These are phyloP conservation scores for Cytospora schulzeri DNA, from an alignment of 2,329 filamentous ascomycete genomes.

Conservation along the genomic window DNA sequence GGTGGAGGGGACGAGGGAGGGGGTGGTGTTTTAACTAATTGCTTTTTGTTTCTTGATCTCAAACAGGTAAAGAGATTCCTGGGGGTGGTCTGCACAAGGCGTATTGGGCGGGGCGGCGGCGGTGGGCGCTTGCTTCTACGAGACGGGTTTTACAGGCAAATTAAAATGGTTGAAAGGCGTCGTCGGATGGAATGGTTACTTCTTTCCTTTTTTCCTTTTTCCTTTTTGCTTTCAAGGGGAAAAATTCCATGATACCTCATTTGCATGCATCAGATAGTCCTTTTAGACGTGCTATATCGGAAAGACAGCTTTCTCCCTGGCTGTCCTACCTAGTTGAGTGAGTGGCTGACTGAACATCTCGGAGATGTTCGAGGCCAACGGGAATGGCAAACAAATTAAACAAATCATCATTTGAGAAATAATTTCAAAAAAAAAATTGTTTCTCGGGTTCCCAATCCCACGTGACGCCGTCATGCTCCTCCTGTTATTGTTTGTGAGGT, in stretches of 20 bases:
- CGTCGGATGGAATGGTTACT: background rate
- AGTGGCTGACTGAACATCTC: slow-evolving; percentile 4
- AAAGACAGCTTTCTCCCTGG: slow-evolving; percentile 3
- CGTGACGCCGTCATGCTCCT: background rate
- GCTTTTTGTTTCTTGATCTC: background rate
- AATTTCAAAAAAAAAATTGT: no score
- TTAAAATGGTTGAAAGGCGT: background rate
- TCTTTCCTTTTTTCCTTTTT: background rate
- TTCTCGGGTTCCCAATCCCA: no score
- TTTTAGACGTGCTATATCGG: slow-evolving; percentile 20
- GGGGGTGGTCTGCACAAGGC: background rate
- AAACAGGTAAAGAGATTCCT: background rate
- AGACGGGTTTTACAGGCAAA: background rate
- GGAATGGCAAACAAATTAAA: slow-evolving; percentile 1
- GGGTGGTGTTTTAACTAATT: background rate
- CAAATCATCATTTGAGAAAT: background rate
- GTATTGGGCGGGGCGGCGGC: slow-evolving; percentile 3
- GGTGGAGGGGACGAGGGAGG: background rate
- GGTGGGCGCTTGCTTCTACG: background rate
- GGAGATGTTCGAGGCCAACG: background rate
- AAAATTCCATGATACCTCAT: slow-evolving; percentile 26
- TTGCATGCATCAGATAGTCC: slow-evolving; percentile 17
- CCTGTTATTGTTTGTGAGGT: no score
- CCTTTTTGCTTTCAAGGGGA: slow-evolving; percentile 5
- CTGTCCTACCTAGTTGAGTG: background rate